Conservation (phyloP, 2,329 filamentous ascomycete species). For the Phialemonium atrogriseum region DNA sequence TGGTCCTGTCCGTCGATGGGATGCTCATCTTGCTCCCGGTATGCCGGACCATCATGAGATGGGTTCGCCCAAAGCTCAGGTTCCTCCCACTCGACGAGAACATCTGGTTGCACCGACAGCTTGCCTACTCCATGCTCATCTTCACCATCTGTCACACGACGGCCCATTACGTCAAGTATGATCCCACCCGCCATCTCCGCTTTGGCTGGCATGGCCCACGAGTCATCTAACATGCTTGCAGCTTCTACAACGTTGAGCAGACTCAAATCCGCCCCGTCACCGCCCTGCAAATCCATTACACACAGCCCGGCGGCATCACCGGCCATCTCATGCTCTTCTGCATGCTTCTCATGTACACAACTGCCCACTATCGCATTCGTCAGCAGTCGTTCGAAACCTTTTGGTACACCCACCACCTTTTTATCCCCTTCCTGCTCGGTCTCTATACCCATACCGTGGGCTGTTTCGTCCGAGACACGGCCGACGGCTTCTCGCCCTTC, state of each 20-base stretch:
- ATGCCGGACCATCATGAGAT: constrained; percentile 82
- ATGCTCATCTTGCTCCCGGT: constrained; percentile 89
- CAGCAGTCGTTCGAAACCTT: constrained; percentile 98
- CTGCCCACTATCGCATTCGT: constrained; percentile 83
- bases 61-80: constrained; percentile 75
- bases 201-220: not conserved
- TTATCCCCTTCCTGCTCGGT: constrained; percentile 86
- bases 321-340: constrained; percentile 98
- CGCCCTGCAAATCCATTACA: constrained; percentile 87
- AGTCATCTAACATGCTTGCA: constrained; percentile 24
- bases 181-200: not conserved
- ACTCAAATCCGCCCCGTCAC: constrained; percentile 71
- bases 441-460: constrained; percentile 94
- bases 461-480: constrained; percentile 87
- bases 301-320: constrained; percentile 81
- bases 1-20: constrained; percentile 76
- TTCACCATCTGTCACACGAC: constrained; percentile 71
- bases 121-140: constrained; percentile 80
- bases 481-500: constrained; percentile 69
- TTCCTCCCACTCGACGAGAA: constrained; percentile 95
- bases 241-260: constrained; percentile 91
- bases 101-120: constrained; percentile 91
- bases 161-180: constrained; percentile 87
- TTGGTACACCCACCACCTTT: constrained; percentile 99
- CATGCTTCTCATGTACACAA: constrained; percentile 98